phyloP scores from a whole-genome alignment of 75 land plant genomes.

The Selaginella moellendorffii region DNA sequence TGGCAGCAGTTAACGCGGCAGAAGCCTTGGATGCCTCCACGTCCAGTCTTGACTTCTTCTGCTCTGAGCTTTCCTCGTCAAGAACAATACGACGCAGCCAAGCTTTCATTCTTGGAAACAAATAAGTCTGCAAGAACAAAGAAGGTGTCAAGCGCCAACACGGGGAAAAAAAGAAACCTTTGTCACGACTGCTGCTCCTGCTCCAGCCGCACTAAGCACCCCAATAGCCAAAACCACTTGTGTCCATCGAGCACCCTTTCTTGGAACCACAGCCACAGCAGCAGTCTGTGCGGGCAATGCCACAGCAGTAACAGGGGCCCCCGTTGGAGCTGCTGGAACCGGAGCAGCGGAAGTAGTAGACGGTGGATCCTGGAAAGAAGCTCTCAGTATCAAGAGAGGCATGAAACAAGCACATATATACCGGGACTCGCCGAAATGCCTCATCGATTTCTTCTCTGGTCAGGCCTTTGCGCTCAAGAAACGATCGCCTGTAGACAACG shows the following conservation, averaged over 20 bases:
- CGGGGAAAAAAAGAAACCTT: conserved; percentile 7
- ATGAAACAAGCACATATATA: conserved; percentile 18
- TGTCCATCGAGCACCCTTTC: conserved; percentile 12
- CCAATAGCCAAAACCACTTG: conserved; percentile 19
- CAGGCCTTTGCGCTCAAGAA: conserved; percentile 81
- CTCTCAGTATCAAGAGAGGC: too few relatives aligned
- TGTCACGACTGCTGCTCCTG: conserved; percentile 15
- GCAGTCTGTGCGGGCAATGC: background rate
- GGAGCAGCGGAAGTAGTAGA: too few relatives aligned
- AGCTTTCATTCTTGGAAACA: conserved; percentile 13
- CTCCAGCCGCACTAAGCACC: conserved; percentile 16
- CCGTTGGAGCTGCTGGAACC: too few relatives aligned
- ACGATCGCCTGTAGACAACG: conserved; percentile 60
- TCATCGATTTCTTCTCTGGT: conserved; percentile 91
- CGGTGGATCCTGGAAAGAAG: too few relatives aligned
- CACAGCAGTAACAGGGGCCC: background rate
- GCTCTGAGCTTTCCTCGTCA: conserved; percentile 6
- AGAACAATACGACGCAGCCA: conserved; percentile 18
- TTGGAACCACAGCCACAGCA: background rate
- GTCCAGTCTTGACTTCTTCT: conserved; percentile 8
- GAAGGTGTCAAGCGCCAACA: background rate
- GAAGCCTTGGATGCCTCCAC: conserved; percentile 12
- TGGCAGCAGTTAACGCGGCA: conserved; percentile 15
- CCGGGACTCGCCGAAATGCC: conserved; percentile 91
- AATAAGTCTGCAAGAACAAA: conserved; percentile 9